Evolutionary conservation across 2,329 filamentous ascomycete species (phyloP), one percentile per base, ranked within the genome.

Genomic region (Helotiales sp.): DNA sequence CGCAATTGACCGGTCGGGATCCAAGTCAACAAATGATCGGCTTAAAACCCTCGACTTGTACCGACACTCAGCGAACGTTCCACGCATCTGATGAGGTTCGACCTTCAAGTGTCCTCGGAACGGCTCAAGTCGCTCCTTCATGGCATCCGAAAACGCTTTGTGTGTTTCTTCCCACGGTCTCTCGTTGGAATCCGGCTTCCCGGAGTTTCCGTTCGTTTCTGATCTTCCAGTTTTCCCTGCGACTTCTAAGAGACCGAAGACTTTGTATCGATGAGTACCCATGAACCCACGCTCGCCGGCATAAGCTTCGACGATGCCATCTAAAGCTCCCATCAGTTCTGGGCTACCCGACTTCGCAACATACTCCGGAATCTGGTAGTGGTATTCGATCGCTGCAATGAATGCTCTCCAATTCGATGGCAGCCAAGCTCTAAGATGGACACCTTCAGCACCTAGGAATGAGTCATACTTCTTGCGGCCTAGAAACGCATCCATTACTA

Each of bases 181-280:
- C 0, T 75, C 75, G 5, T 78, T 77, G 17, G 78, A 77, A 60
- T 82, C 80, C 1, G 78, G 77, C 3, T 79, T 79, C 0, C 84
- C 84, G 1, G 84, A 84, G 15, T 80, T 77, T 1, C 84, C 84
- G 61, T 86, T 86, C 0, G 84, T 86, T 66, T 82, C 84, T 0
- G 84, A 83, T 3, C 84, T 79, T 2, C 84, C 84, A 0, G 82
- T 84, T 73, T 86, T 86, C 47, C 80, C 82, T 0, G 84, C 84
- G 15, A 85, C 81, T 65, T 86, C 84, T 0, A 86, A 80, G 30
- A 86, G 83, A 0, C 84, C 85, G 69, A 85, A 86, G 4, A 86
- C 84, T 71, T 86, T 86, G 73, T 86, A 86, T n/a, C 84, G 77
- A 70, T 87, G 84, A 0, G 81, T 82, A 5, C 85, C 84, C 84